Evolutionary conservation across 768 basidiomycete genomes (phyloP), one percentile per base, ranked within the genome.

Genomic region (Atractiella rhizophila): DNA sequence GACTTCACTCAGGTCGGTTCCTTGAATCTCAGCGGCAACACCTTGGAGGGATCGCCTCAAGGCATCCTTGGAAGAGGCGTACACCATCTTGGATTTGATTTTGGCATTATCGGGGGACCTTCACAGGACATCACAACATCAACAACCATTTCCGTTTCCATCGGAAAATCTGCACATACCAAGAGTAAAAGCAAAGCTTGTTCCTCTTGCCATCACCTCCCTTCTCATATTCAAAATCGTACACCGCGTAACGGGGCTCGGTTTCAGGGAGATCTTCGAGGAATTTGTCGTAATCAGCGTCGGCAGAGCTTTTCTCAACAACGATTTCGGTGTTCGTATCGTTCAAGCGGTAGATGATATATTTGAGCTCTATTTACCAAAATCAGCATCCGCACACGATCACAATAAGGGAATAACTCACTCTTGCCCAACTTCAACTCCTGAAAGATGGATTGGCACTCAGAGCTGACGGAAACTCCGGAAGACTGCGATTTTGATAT

Each of bases 21-120:
- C 85, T 59, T 94, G 86, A 41, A 96, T 66, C 57, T 91, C 83
- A 35, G 68, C 56, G 4, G 68, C 64, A 49, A 91, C 67, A 40
- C 85, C 88, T 20, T 68, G 69, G 23, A 96, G 67, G 25, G 68
- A 56, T 40, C 67, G 69, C 53, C 70, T 68, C 48, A 98, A 61
- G 4, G 74, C 74, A 21, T 82, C 77, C 56, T 71, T 74, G 39
- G 86, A 94, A 15, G 81, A 74, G 3, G 88, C 76, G 61, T 70
- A 76, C 51, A 91, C 52, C 85, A 94, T 94, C 73, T 86, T 94
- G 56, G 70, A 66, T 63, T 77, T 83, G 60, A 86, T 67, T 62
- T 70, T 77, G 30, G 82, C 73, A 31, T 58, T 61, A 54, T 86
- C 82, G 48, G 88, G 86, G 16, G 73, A 68, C 88, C 88, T 94